A percentile compares a stretch with the other conserved stretches of the same genome.
These are phyloP conservation scores for Taiwanofungus camphoratus DNA, from an alignment of 1,284 basidiomycete genomes.

Conservation along the genomic window DNA sequence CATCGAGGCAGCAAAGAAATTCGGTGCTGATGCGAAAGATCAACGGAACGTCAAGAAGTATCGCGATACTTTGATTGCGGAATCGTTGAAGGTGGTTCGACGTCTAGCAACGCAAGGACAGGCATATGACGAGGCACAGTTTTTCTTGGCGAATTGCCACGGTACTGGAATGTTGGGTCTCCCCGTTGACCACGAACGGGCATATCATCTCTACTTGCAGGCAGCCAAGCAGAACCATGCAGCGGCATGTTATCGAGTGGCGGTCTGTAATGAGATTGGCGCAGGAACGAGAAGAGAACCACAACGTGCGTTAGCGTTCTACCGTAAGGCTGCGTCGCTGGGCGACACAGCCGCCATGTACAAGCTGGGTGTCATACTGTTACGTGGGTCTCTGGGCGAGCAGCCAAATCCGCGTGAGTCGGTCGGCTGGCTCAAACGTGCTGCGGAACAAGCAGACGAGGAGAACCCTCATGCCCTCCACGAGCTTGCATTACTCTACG, in stretches of 20 bases:
- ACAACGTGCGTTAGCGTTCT: conserved; percentile 88
- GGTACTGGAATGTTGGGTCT: conserved; percentile 93
- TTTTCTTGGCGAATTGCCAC: conserved; percentile 97
- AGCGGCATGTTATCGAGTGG: conserved; percentile 93
- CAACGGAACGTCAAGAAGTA: conserved; percentile 85
- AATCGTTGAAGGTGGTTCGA: conserved; percentile 90
- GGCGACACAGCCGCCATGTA: conserved; percentile 99
- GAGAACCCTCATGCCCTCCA: conserved; percentile 98
- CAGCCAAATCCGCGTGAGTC: conserved; percentile 87
- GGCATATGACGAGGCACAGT: conserved; percentile 96
- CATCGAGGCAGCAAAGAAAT: conserved; percentile 97
- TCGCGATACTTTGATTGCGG: conserved; percentile 81
- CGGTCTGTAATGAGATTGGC: conserved; percentile 99
- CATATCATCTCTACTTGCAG: conserved; percentile 97
- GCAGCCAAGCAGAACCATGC: conserved; percentile 97
- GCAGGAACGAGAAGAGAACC: conserved; percentile 93
- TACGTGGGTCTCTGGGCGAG: conserved; percentile 84
- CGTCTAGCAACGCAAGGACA: conserved; percentile 86
- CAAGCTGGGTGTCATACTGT: conserved; percentile 94
- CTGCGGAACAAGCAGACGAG: conserved; percentile 96
- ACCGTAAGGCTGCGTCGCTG: conserved; percentile 92
- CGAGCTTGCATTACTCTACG: conserved; percentile 92
- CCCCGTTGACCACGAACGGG: conserved; percentile 95
- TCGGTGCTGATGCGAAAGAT: conserved; percentile 68
- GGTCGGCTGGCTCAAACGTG: conserved; percentile 90